phyloP scores from a whole-genome alignment of 176 grass and related monocot species.

The Hyparrhenia diplandra region DNA sequence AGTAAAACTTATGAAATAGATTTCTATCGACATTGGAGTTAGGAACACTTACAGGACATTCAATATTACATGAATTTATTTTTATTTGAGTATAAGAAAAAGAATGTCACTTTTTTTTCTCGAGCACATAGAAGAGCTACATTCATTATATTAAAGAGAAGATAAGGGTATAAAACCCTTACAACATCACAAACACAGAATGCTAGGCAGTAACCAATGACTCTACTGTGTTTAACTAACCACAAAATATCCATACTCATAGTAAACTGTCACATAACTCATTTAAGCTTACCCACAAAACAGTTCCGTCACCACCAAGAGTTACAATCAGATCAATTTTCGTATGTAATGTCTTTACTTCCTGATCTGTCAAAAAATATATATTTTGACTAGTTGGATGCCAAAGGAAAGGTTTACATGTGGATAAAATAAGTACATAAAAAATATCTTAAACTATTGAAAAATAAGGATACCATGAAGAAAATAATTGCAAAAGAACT shows the following conservation, averaged over 20 bases:
- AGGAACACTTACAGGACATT: neutral
- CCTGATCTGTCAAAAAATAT: constrained; percentile 60
- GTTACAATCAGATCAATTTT: constrained; percentile 93
- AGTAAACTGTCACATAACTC: constrained; percentile 21
- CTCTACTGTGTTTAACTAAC: constrained; percentile 1
- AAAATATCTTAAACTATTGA: neutral
- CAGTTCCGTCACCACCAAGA: constrained; percentile 95
- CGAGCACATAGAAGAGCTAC: neutral
- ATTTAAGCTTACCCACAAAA: constrained; percentile 72
- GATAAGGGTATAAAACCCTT: neutral
- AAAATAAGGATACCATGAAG: neutral
- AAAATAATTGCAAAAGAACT: neutral
- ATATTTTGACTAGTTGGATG: constrained; percentile 39
- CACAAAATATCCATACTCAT: neutral
- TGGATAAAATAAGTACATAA: neutral
- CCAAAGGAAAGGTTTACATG: neutral
- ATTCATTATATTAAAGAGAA: neutral
- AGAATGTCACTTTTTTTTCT: neutral
- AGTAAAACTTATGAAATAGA: neutral
- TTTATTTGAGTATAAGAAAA: neutral
- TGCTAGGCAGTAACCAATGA: neutral
- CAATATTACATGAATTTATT: neutral
- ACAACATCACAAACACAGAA: neutral
- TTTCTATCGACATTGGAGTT: constrained; percentile 1
- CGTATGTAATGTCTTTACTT: constrained; percentile 75